Base-by-base conservation (phyloP, 371 early-diverging fungal species). In the Rhizopus stolonifer region DNA sequence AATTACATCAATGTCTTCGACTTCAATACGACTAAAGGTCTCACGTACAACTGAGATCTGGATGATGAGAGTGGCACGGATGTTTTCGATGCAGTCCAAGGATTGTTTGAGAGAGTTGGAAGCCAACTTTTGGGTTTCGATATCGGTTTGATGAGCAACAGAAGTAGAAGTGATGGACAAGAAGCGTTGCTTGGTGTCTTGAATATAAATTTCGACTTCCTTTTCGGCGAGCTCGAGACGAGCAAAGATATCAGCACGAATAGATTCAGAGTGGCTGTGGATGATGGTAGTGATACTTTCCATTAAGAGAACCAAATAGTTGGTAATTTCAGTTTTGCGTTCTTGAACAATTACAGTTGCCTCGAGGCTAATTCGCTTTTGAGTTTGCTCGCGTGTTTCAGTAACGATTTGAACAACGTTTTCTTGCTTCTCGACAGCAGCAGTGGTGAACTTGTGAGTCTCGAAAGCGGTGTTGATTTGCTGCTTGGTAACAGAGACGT, bases 41-140 rank as follows among this genome's bases (percentile, higher is more conserved):
- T 73, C 63, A 10, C 58, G 60, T 13, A 74, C 43, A 4, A 67
- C 54, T 22, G 64, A 44, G 8, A 70, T 49, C 33, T 72, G 66
- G 24, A 56, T 44, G 7, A 39, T 3, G 11, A 72, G 38, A 2
- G 66, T 61, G 10, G 57, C 10, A 23, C 58, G 58, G 36, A 69
- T 59, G 26, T 52, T 67, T 29, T 72, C 73, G 10, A 72, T 31
- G 32, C 67, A 67, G 40, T 72, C 59, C 15, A 72, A 55, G 6
- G 69, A 59, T 21, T 72, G 73, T 52, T 56, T 62, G 17, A 66
- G 60, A 32, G 73, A 64, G 39, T 46, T 64, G 2, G 47, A 34
- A 40, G 58, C 46, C 39, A 64, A 40, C 6, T 52, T 46, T 32
- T 58, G 59, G 13, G 56, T 59, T 21, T 55, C 45, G 1, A 32